Evolutionary conservation across 2,329 filamentous ascomycete species (phyloP), one percentile per base, ranked within the genome.

Genomic region (Verticillium nonalfalfae): DNA sequence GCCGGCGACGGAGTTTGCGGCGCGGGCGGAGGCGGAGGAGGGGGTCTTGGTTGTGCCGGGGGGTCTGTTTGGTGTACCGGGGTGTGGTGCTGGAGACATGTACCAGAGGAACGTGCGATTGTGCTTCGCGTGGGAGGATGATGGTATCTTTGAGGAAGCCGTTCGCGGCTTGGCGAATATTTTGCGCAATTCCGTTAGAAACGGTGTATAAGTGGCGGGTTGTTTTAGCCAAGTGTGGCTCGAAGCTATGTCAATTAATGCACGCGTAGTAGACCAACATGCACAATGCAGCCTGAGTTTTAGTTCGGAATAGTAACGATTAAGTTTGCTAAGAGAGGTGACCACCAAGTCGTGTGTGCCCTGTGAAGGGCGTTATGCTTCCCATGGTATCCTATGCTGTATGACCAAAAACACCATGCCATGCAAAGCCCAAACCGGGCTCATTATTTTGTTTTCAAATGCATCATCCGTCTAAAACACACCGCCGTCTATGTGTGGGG

Each of bases 111-210:
- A 83, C 58, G 74, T 93, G 31, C 79, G 90, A 45, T 71, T 93
- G 18, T 91, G 87, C 63, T 93, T 90, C 73, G 81, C 87, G 7
- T 93, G 89, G 85, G 89, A 90, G 72, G 81, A 87, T 1, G 86
- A 89, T 68, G 79, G 81, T 21, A 78, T 83, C 59, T 73, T 96
- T n/a, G 80, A 78, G 0, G 88, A 93, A 68, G 91, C 89, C 0
- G 81, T 94, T 7, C 74, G 78, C 70, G 83, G 89, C 66, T 75
- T 93, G 61, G 86, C 78, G 9, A 70, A 10, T 7, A 18, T 52
- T 11, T 26, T 52, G 18, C 45, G 45, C 18, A 52, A 10, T 9
- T 52, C 45, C 5, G 4, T 26, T 4, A 11, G 18, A 26, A 7
- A 9, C 7, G 39, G 7, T n/a, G 6, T 21, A 10, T 45, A 45